These are phyloP conservation scores for Blastomyces emzantsi DNA, from an alignment of 2,329 filamentous ascomycete genomes.

Conservation along the genomic window DNA sequence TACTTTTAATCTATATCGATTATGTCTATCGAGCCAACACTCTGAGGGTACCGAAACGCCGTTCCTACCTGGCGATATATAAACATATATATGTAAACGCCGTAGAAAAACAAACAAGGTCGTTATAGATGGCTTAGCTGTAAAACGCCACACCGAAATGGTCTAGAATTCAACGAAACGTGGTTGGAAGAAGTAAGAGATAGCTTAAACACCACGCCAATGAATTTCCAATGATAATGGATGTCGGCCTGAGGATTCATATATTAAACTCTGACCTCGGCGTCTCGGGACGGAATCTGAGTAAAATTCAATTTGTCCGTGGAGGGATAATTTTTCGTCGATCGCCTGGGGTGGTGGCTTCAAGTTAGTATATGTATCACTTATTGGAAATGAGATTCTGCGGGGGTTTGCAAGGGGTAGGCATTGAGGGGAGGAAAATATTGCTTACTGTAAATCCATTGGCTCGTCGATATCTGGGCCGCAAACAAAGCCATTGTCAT, in stretches of 20 bases:
- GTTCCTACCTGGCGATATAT: not conserved
- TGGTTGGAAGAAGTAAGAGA: not conserved
- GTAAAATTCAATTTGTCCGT: slow-evolving; percentile 30
- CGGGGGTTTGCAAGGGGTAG: not conserved
- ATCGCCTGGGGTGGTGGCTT: slow-evolving; percentile 20
- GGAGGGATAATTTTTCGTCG: slow-evolving; percentile 27
- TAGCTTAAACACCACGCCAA: slow-evolving; percentile 21
- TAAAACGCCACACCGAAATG: not conserved
- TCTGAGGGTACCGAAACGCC: not conserved
- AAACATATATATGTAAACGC: not conserved
- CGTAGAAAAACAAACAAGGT: not conserved
- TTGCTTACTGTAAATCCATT: slow-evolving; percentile 26
- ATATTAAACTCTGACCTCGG: slow-evolving; percentile 27
- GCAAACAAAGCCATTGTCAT: slow-evolving; percentile 47
- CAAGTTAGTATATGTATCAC: not conserved
- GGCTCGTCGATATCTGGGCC: slow-evolving; percentile 28
- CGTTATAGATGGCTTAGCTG: not conserved
- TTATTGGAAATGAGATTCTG: not conserved
- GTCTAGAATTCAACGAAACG: not conserved
- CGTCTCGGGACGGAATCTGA: slow-evolving; percentile 32
- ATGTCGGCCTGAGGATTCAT: slow-evolving; percentile 23
- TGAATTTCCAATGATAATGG: slow-evolving; percentile 27
- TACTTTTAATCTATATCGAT: not conserved
- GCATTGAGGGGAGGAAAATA: not conserved
- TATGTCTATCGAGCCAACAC: not conserved